Evolutionary conservation across 306 rosid genomes (phyloP).

Genomic region (Nissolia schottii): DNA sequence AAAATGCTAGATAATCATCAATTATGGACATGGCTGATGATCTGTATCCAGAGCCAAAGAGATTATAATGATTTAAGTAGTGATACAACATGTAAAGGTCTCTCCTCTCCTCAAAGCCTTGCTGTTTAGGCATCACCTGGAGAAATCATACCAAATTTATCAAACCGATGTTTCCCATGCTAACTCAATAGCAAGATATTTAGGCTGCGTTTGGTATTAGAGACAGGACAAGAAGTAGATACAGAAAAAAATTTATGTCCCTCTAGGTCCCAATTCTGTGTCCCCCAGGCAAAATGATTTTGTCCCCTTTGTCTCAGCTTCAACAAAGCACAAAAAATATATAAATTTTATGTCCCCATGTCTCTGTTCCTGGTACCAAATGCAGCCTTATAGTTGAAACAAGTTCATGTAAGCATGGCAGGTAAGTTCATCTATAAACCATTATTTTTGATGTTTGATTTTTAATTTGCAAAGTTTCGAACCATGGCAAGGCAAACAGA

Average conservation of each 20-base stretch:
- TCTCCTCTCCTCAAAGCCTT: conserved; percentile 81
- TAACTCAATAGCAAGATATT: not conserved
- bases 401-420: not conserved
- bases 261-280: too few species aligned
- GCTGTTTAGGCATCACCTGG: conserved; percentile 89
- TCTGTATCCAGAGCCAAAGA: conserved; percentile 89
- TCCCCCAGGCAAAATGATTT: too few species aligned
- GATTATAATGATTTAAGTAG: conserved; percentile 90
- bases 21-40: conserved; percentile 85
- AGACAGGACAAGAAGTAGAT: too few species aligned
- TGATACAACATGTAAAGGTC: conserved; percentile 87
- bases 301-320: too few species aligned
- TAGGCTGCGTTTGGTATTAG: too few species aligned
- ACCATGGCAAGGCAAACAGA: too few species aligned
- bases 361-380: too few species aligned
- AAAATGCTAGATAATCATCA: conserved; percentile 63
- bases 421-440: not conserved
- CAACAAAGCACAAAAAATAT: too few species aligned
- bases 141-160: conserved; percentile 13
- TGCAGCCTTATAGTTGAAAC: not conserved
- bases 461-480: too few species aligned
- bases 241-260: too few species aligned
- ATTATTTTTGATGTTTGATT: too few species aligned
- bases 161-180: conserved; percentile 9
- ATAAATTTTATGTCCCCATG: too few species aligned